Evolutionary conservation across 768 basidiomycete species (phyloP), one percentile per base, ranked within the genome.

Genomic region (Cyclocybe aegerita): DNA sequence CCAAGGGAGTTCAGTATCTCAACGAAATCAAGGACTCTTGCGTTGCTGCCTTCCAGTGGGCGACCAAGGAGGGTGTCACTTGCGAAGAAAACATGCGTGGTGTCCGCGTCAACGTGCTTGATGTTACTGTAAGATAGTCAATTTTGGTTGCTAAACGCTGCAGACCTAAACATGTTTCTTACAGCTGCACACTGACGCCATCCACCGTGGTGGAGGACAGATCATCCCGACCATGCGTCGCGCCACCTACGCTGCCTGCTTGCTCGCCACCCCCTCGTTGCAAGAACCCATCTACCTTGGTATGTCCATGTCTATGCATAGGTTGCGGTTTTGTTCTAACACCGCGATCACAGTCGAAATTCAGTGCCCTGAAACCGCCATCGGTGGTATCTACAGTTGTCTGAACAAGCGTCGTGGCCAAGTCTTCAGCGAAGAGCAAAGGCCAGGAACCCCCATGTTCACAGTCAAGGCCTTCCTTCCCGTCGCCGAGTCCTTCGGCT

Each of bases 11-110:
- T 52, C 97, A 99, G 67, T 98, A 97, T 78, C 77, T 99, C 56
- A 96, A 93, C 69, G 97, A 99, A 83, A 99, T 99, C 81, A 98
- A 99, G 81, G 97, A 99, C 71, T 98, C 97, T 59, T 97, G 94
- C 70, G 83, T 99, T 69, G 96, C 97, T 60, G 95, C 93, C 41
- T 92, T 98, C 87, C 97, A 98, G 74, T 98, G 95, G 97, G 97
- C 97, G 39, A 91, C 93, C 50, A 98, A 97, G 81, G 96, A 98
- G 73, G 93, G 93, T 81, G 95, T 91, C 60, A 85, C 88, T 64
- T 86, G 86, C 48, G 97, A 98, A 67, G 97, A 99, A 81, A 93
- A 89, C 71, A 96, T 99, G 95, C 93, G 97, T 77, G 95, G 95
- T 76, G 81, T 96, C 63, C 92, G 97, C 56, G 77, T 93, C 77